These are phyloP conservation scores for Melocanna baccifera DNA, from an alignment of 176 grass and related monocot species.

Conservation along the genomic window DNA sequence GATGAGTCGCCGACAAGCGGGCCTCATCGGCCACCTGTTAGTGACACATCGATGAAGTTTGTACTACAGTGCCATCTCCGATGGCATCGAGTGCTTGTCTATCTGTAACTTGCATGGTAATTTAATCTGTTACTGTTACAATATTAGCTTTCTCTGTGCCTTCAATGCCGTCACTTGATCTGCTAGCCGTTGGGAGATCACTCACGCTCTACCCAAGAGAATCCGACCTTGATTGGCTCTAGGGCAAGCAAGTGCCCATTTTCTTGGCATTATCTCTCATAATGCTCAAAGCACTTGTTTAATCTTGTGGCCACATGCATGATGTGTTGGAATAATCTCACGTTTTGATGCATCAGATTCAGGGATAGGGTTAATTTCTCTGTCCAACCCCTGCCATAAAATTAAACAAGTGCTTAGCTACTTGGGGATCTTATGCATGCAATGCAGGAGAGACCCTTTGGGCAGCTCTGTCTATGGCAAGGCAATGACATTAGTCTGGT, in stretches of 20 bases:
- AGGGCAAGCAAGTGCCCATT: constrained; percentile 20
- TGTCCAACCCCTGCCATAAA: background rate
- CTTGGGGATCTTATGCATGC: background rate
- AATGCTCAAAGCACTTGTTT: constrained; percentile 20
- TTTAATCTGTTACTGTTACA: background rate
- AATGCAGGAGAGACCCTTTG: background rate
- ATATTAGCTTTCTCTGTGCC: background rate
- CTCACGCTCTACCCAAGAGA: constrained; percentile 38
- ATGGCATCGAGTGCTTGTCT: background rate
- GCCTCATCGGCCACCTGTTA: background rate
- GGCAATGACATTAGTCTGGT: background rate
- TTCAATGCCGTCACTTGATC: background rate
- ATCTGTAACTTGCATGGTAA: background rate
- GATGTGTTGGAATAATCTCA: constrained; percentile 21
- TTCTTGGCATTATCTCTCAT: constrained; percentile 5
- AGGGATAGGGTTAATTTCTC: background rate
- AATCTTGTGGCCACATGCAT: constrained; percentile 31
- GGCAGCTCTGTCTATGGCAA: background rate
- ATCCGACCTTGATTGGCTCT: constrained; percentile 38
- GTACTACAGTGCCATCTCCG: no score
- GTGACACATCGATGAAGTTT: background rate
- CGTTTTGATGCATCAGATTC: background rate
- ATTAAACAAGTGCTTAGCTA: background rate
- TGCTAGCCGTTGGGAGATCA: constrained; percentile 38
- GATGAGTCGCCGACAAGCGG: background rate